Percentiles rank a stretch among this genome's conserved stretches.
Evolutionary conservation across 331 rosid genomes (phyloP).

Genomic region (Pyrus hybrid): DNA sequence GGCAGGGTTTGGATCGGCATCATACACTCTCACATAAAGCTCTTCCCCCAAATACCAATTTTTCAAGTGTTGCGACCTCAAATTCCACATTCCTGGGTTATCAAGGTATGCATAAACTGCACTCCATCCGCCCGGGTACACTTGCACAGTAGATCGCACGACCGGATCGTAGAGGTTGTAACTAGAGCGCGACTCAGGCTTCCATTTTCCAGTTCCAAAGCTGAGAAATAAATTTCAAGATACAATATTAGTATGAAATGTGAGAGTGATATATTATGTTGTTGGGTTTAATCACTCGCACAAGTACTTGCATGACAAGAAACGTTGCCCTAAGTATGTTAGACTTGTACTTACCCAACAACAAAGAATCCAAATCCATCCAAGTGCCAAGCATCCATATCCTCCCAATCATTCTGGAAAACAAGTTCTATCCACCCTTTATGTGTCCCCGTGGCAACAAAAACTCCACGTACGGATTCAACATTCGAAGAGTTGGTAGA

Average conservation of each 20-base stretch:
- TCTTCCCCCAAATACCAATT: conserved; percentile 62
- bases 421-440: conserved; percentile 58
- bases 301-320: not conserved
- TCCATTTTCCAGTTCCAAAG: conserved; percentile 45
- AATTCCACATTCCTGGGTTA: conserved; percentile 67
- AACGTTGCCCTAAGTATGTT: not conserved
- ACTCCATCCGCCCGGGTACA: conserved; percentile 61
- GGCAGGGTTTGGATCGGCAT: conserved; percentile 43
- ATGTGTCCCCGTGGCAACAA: conserved; percentile 41
- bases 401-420: conserved; percentile 26
- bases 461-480: conserved; percentile 27
- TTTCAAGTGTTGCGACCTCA: conserved; percentile 62
- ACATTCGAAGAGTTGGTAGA: conserved; percentile 27
- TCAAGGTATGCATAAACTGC: conserved; percentile 62
- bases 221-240: conserved; percentile 2
- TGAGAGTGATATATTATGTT: not conserved
- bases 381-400: conserved; percentile 66
- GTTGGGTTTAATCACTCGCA: too few relatives aligned
- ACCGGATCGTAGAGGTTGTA: conserved; percentile 53
- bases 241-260: not conserved
- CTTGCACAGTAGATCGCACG: conserved; percentile 50
- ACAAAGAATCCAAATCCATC: conserved; percentile 64
- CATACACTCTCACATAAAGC: conserved; percentile 52
- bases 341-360: conserved; percentile 41
- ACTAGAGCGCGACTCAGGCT: not conserved